phyloP scores from a whole-genome alignment of 2,329 filamentous ascomycete species.

The Botrytis aclada region DNA sequence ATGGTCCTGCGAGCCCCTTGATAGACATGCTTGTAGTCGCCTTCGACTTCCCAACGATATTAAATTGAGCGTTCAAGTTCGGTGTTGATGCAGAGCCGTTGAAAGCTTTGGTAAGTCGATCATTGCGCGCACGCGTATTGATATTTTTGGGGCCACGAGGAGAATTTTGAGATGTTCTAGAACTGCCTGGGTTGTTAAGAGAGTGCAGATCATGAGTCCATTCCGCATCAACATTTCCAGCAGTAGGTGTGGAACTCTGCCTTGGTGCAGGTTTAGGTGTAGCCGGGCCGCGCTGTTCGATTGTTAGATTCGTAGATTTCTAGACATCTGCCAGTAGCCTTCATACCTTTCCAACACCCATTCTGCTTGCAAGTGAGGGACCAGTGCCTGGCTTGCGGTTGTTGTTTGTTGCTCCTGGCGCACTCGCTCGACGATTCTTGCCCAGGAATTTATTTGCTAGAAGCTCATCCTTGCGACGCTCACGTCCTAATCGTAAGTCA shows the following conservation, averaged over 20 bases:
- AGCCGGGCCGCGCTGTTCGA: constrained; percentile 26
- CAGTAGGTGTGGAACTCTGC: constrained; percentile 36
- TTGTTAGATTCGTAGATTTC: constrained; percentile 21
- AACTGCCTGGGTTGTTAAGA: constrained; percentile 43
- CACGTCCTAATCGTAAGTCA: constrained; percentile 44
- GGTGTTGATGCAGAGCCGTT: constrained; percentile 35
- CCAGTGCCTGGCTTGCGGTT: constrained; percentile 46
- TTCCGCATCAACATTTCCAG: constrained; percentile 61
- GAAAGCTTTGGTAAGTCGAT: constrained; percentile 31
- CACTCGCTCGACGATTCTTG: constrained; percentile 55
- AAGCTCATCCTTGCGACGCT: constrained; percentile 67
- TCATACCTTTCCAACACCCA: constrained; percentile 68
- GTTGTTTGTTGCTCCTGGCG: constrained; percentile 47
- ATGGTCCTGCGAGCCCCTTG: constrained; percentile 69
- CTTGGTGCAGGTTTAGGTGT: constrained; percentile 29
- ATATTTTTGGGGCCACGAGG: constrained; percentile 34
- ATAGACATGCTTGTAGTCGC: constrained; percentile 59
- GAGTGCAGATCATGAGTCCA: constrained; percentile 70
- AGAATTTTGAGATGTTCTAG: constrained; percentile 42
- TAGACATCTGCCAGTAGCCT: neutral
- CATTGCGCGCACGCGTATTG: constrained; percentile 30
- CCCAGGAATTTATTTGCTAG: constrained; percentile 73
- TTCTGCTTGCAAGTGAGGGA: constrained; percentile 66
- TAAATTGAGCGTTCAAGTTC: constrained; percentile 37
- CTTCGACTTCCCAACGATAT: constrained; percentile 39